Evolutionary conservation across 139 green algal species (phyloP).

Genomic region (Trebouxia sp.): DNA sequence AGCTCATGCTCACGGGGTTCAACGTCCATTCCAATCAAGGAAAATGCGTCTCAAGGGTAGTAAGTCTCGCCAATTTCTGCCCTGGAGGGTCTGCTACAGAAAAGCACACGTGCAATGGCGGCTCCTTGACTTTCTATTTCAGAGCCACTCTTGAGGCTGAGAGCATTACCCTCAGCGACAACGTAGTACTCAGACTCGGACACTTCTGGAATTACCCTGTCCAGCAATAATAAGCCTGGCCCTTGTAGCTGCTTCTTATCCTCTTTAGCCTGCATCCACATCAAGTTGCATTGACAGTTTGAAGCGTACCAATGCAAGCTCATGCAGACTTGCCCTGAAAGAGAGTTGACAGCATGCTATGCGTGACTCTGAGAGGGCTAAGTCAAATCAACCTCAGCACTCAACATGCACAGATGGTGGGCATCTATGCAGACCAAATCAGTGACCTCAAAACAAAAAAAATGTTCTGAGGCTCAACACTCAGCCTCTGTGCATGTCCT

Average conservation of each 20-base stretch:
- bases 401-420: too few species aligned
- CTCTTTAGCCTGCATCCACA: constrained; percentile 54
- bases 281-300: neutral
- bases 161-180: neutral
- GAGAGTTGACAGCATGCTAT: too few species aligned
- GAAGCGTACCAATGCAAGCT: neutral
- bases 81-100: constrained; percentile 61
- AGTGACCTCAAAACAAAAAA: too few species aligned
- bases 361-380: too few species aligned
- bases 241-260: constrained; percentile 58
- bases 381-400: too few species aligned
- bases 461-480: too few species aligned
- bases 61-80: neutral
- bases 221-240: constrained; percentile 67
- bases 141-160: constrained; percentile 46
- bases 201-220: constrained; percentile 30
- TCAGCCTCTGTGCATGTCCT: too few species aligned
- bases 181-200: constrained; percentile 54
- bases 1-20: too few species aligned
- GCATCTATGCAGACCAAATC: neutral
- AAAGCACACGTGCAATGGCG: constrained; percentile 55
- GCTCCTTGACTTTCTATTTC: neutral
- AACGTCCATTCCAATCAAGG: too few species aligned
- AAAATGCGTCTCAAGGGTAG: neutral
- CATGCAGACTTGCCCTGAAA: neutral